Conservation (phyloP, 306 rosid species). For the Erythrophleum fordii region DNA sequence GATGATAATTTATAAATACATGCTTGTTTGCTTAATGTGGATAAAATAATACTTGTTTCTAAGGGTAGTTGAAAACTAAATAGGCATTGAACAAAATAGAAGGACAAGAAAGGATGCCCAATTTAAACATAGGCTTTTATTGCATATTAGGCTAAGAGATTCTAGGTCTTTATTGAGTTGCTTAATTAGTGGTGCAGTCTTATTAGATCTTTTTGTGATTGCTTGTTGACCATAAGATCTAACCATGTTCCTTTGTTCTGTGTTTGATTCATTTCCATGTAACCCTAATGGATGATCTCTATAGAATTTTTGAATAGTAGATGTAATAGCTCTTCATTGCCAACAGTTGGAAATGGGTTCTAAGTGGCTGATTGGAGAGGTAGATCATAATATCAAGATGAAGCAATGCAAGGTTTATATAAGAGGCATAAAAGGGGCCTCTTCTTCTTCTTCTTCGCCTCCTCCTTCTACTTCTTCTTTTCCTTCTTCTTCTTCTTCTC, state of each 20-base stretch:
- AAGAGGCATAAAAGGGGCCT: constrained; percentile 59
- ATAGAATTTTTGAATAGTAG: constrained; percentile 63
- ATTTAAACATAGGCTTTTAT: not conserved
- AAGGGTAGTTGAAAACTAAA: constrained; percentile 28
- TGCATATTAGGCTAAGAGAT: not conserved
- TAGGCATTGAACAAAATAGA: constrained; percentile 14
- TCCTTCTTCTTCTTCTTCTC: too few relatives aligned
- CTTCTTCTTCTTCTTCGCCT: too few relatives aligned
- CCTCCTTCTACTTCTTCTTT: too few relatives aligned
- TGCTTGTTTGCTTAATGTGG: not conserved
- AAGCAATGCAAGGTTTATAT: constrained; percentile 54
- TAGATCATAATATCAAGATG: constrained; percentile 61
- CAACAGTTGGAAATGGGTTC: constrained; percentile 84
- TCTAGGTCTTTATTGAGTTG: constrained; percentile 14
- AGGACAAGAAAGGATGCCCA: not conserved
- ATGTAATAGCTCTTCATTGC: constrained; percentile 53
- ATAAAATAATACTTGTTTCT: not conserved
- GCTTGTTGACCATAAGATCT: too few relatives aligned
- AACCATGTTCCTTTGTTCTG: too few relatives aligned
- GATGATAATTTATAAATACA: constrained; percentile 14
- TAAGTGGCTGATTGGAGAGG: constrained; percentile 56
- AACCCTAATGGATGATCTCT: too few relatives aligned
- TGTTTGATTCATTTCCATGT: too few relatives aligned
- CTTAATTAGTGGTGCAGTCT: not conserved
- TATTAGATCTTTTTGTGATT: too few relatives aligned